These are phyloP conservation scores for Lagenaria siceraria DNA, from an alignment of 306 rosid genomes.

Conservation along the genomic window DNA sequence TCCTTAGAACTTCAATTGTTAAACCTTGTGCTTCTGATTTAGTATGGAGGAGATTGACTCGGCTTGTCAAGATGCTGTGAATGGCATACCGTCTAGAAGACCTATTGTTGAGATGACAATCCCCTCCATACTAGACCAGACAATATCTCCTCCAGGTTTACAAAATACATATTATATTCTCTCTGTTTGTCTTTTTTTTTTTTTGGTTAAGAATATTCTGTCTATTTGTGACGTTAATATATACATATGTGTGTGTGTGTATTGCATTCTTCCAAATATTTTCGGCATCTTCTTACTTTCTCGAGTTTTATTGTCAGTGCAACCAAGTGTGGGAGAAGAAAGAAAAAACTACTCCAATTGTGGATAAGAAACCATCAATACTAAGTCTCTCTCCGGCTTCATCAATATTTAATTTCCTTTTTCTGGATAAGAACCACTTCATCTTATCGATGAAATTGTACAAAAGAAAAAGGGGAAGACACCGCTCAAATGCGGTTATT, in stretches of 20 bases:
- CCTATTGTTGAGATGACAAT: conserved; percentile 91
- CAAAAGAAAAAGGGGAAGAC: neutral
- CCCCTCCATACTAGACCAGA: conserved; percentile 78
- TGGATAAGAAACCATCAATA: no score
- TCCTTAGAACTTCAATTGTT: neutral
- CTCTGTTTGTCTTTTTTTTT: no score
- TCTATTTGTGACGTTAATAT: neutral
- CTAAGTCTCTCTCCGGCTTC: no score
- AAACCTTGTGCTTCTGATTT: conserved; percentile 4
- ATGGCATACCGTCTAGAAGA: conserved; percentile 73
- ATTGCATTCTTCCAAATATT: neutral
- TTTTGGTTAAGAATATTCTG: no score
- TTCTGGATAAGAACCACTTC: neutral
- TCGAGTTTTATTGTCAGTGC: neutral
- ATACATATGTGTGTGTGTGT: neutral
- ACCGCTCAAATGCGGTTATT: no score
- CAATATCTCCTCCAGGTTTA: conserved; percentile 85
- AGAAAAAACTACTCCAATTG: neutral
- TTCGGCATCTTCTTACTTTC: neutral
- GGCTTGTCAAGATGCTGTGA: conserved; percentile 71
- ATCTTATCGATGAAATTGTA: neutral
- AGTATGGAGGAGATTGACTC: conserved; percentile 86
- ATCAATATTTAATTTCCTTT: neutral
- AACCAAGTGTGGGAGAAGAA: neutral
- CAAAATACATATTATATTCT: neutral